Conservation (phyloP, 169 alveolate genomes). For the Pseudocohnilembus persalinus region DNA sequence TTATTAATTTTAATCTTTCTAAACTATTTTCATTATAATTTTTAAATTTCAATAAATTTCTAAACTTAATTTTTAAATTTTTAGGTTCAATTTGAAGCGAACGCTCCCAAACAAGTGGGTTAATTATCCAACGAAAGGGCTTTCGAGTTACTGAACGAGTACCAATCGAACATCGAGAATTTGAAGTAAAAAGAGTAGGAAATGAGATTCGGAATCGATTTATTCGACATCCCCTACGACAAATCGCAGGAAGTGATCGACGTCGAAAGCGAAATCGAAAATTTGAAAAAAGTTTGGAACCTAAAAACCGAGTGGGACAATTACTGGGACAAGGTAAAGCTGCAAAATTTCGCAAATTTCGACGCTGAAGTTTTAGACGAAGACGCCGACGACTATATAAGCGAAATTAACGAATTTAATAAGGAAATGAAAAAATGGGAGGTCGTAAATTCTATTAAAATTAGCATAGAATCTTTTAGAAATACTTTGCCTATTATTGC, state of each 20-base stretch:
- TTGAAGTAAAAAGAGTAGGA: slow-evolving; percentile 68
- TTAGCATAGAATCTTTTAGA: slow-evolving; percentile 61
- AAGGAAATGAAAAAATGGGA: slow-evolving; percentile 76
- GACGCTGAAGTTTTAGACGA: slow-evolving; percentile 70
- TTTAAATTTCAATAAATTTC: not conserved
- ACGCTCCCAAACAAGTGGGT: slow-evolving; percentile 39
- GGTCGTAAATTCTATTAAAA: slow-evolving; percentile 61
- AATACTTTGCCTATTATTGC: slow-evolving; percentile 70
- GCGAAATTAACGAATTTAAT: slow-evolving; percentile 54
- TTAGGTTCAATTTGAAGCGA: slow-evolving; percentile 29
- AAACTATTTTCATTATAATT: not conserved
- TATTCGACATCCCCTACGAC: slow-evolving; percentile 64
- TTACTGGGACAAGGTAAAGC: slow-evolving; percentile 65
- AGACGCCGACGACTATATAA: slow-evolving; percentile 62
- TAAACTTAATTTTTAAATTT: not conserved
- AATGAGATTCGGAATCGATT: slow-evolving; percentile 76
- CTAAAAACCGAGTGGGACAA: slow-evolving; percentile 79
- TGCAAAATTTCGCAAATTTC: slow-evolving; percentile 56
- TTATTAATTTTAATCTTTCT: no score
- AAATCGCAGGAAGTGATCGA: slow-evolving; percentile 57
- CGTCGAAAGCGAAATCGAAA: slow-evolving; percentile 72
- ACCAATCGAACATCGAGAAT: slow-evolving; percentile 35
- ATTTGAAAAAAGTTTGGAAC: slow-evolving; percentile 69
- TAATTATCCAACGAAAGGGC: slow-evolving; percentile 54
- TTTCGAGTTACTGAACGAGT: slow-evolving; percentile 57